Base-by-base conservation (phyloP, 495 filamentous ascomycete species). In the Daldinia childiae region DNA sequence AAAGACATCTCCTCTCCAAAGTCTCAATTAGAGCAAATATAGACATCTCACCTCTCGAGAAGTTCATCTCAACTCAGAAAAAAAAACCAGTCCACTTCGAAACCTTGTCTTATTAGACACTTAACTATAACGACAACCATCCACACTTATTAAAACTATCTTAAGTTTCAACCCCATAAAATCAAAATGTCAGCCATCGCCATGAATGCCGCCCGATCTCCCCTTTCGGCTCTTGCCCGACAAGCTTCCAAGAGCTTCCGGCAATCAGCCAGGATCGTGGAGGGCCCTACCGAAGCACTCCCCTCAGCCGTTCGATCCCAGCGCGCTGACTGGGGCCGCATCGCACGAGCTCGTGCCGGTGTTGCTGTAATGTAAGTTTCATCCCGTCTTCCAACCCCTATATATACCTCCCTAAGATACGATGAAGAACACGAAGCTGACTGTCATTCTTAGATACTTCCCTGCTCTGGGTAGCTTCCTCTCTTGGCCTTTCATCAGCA, bases 261-360 rank as follows among this genome's bases (percentile, higher is more conserved):
- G 30, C 64, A 71, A 57, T 72, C 66, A 7, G 58, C 66, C 52
- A 11, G 68, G 56, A 63, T 71, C 62, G 62, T 66, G 39, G 65
- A 68, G 26, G 68, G 59, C 9, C 69, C 63, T 12, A 69, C 63
- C 14, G 70, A 73, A 41, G 70, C 70, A 3, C 15, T 55, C 5
- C 70, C 67, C 26, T 4, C 55, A 1, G 21, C 58, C 17, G 39
- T 30, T 0, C 32, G 26, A 12, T 45, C 66, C 2, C 66, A 69
- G 30, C 39, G 54, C 5, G 62, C 30, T 2, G 74, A 76, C 59
- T 76, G 74, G 74, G 74, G 74, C 45, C 71, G 74, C 39, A 72
- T 76, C 39, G 17, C 52, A 12, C 62, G 62, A 7, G 26, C 61
- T 17, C 65, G 74, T 6, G 48, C 17, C 56, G 48, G 58, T 24